Conservation (phyloP, 1,284 basidiomycete species). For the Leccinum fallax region DNA sequence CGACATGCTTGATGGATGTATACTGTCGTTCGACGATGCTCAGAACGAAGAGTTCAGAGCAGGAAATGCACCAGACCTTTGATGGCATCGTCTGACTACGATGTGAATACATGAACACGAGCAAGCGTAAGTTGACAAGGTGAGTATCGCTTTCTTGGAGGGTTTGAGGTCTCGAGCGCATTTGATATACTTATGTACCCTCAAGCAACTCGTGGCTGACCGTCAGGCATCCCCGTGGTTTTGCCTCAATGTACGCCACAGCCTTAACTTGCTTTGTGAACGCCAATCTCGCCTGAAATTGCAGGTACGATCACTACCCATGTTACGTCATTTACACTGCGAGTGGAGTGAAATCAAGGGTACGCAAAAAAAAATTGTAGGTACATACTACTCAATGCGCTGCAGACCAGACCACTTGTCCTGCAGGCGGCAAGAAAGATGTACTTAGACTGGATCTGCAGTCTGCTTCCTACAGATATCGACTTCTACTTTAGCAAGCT, state of each 20-base stretch:
- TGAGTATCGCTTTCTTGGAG: neutral
- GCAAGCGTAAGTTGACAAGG: neutral
- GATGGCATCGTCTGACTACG: neutral
- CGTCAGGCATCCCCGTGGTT: conserved; percentile 3
- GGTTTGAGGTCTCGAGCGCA: neutral
- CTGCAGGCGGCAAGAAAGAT: neutral
- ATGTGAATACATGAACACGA: neutral
- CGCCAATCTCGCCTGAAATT: neutral
- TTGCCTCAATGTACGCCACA: conserved; percentile 9
- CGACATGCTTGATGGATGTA: conserved; percentile 10
- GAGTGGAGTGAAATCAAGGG: neutral
- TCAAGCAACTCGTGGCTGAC: conserved; percentile 1
- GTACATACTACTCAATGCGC: neutral
- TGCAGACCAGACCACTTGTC: conserved; percentile 4
- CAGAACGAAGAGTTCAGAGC: neutral
- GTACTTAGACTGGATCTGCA: neutral
- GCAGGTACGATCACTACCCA: neutral
- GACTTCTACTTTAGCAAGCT: neutral
- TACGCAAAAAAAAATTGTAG: neutral
- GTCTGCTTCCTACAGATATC: conserved; percentile 5
- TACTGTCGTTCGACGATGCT: conserved; percentile 10
- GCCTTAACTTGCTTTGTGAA: neutral
- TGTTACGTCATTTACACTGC: neutral
- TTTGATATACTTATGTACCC: neutral
- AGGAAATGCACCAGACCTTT: conserved; percentile 8